Evolutionary conservation across 164 flowering plant species (phyloP).

Genomic region (Umbilicus rupestris): DNA sequence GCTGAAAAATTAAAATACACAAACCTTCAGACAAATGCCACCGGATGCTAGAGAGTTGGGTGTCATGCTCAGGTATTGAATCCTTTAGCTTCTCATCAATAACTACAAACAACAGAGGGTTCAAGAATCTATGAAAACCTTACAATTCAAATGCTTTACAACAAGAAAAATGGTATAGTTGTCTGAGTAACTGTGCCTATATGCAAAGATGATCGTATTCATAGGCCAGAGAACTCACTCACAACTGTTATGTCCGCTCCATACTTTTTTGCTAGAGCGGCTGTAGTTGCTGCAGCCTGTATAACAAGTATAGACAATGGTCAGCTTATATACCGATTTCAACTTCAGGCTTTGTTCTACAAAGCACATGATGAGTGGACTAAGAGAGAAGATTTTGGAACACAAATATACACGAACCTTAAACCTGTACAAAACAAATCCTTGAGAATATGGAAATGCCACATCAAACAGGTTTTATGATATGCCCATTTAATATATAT

Average conservation of each 20-base stretch:
- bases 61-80: conserved; percentile 64
- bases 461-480: background rate
- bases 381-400: background rate
- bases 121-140: conserved; percentile 8
- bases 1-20: conserved; percentile 2
- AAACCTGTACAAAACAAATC: background rate
- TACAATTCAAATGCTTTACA: conserved; percentile 18
- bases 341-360: background rate
- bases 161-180: background rate
- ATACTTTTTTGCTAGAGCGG: conserved; percentile 88
- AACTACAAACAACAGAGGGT: conserved; percentile 50
- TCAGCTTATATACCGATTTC: background rate
- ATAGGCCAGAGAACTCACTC: conserved; percentile 34
- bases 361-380: background rate
- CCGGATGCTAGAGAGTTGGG: conserved; percentile 78
- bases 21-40: conserved; percentile 97
- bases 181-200: background rate
- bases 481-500: background rate
- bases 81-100: conserved; percentile 76
- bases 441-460: background rate
- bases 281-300: conserved; percentile 79
- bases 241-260: conserved; percentile 96
- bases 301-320: background rate
- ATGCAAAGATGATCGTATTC: background rate
- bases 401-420: background rate